Percentiles rank a stretch among this genome's conserved stretches.
Conservation (phyloP, 768 basidiomycete genomes). For the Paxillus rubicundulus region DNA sequence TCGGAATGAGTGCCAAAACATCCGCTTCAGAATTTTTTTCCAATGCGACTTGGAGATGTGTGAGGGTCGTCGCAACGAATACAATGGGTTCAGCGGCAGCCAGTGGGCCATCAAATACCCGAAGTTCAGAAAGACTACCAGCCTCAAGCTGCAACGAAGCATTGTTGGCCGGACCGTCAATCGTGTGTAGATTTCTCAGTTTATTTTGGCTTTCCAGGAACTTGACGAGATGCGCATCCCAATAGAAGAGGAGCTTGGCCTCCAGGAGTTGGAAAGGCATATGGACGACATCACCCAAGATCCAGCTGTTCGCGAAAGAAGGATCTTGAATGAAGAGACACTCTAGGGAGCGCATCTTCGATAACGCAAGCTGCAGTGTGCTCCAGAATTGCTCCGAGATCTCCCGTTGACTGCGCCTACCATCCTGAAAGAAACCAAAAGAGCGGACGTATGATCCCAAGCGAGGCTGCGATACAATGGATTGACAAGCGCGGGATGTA, state of each 20-base stretch:
- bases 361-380: constrained; percentile 41
- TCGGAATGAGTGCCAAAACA: constrained; percentile 32
- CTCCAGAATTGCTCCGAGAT: constrained; percentile 43
- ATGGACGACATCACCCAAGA: constrained; percentile 40
- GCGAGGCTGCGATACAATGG: constrained; percentile 35
- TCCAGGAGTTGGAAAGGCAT: constrained; percentile 49
- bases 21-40: constrained; percentile 36
- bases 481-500: constrained; percentile 37
- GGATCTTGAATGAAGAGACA: constrained; percentile 42
- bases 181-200: constrained; percentile 38
- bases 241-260: constrained; percentile 45
- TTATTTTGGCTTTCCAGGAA: constrained; percentile 50
- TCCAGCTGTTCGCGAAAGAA: constrained; percentile 40
- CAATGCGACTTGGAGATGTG: constrained; percentile 44
- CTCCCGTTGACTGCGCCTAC: constrained; percentile 22
- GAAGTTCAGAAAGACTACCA: constrained; percentile 41
- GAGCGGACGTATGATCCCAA: constrained; percentile 42
- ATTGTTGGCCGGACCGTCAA: constrained; percentile 24
- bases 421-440: constrained; percentile 41
- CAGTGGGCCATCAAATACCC: constrained; percentile 45
- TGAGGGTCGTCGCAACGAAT: constrained; percentile 35
- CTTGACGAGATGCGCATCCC: constrained; percentile 44
- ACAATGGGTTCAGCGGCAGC: constrained; percentile 41
- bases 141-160: constrained; percentile 23
- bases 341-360: constrained; percentile 44